phyloP scores from a whole-genome alignment of 345 rosid genomes.

The Raphanus sativus region DNA sequence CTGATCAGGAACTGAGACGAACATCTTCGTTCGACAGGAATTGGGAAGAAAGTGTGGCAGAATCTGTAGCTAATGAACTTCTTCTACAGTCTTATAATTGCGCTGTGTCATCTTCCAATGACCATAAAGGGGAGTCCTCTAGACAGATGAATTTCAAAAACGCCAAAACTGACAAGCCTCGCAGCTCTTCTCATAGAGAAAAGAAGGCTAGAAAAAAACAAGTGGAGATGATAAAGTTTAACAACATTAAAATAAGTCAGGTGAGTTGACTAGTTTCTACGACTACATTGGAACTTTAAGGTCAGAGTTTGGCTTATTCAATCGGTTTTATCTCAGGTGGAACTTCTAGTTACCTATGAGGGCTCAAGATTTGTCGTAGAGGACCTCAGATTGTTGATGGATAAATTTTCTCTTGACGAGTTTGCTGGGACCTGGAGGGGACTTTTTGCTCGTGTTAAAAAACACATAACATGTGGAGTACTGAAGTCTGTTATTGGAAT shows the following conservation, averaged over 20 bases:
- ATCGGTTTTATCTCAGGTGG: constrained; percentile 54
- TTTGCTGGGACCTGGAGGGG: constrained; percentile 96
- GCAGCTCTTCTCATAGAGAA: constrained; percentile 82
- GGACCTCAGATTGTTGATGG: constrained; percentile 94
- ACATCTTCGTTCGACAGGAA: constrained; percentile 82
- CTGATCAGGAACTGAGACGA: constrained; percentile 54
- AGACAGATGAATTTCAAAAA: constrained; percentile 64
- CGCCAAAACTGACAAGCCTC: constrained; percentile 57
- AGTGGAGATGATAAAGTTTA: constrained; percentile 85
- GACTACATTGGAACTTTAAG: neutral
- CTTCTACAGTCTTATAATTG: too few relatives aligned
- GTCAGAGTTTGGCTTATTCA: constrained; percentile 4
- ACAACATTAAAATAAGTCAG: constrained; percentile 94
- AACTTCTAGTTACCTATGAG: constrained; percentile 86
- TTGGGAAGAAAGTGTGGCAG: constrained; percentile 91
- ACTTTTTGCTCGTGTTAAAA: constrained; percentile 92
- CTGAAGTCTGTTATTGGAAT: constrained; percentile 93
- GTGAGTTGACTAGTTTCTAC: constrained; percentile 40
- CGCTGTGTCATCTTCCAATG: constrained; percentile 63
- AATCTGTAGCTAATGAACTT: too few relatives aligned
- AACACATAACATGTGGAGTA: constrained; percentile 97
- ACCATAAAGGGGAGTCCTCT: constrained; percentile 68
- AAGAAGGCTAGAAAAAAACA: constrained; percentile 77
- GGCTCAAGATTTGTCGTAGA: constrained; percentile 92
- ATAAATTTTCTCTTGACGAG: constrained; percentile 79